These are phyloP conservation scores for Coprinopsis strossmayeri DNA, from an alignment of 768 basidiomycete genomes.

Conservation along the genomic window DNA sequence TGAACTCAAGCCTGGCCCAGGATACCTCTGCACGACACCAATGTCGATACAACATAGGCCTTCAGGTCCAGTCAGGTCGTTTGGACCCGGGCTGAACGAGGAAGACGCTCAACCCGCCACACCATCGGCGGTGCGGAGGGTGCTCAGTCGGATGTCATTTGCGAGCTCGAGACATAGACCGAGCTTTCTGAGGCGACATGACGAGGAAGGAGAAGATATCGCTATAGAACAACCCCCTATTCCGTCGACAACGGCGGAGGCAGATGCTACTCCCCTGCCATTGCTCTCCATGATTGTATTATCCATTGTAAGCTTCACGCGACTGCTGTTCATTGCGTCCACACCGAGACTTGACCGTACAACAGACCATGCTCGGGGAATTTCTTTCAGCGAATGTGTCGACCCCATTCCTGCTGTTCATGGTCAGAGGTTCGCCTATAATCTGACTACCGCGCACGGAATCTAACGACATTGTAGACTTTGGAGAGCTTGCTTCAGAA, in stretches of 20 bases:
- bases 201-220: slow-evolving; percentile 9
- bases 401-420: slow-evolving; percentile 88
- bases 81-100: slow-evolving; percentile 7
- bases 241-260: slow-evolving; percentile 64
- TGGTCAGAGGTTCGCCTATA: slow-evolving; percentile 68
- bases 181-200: slow-evolving; percentile 7
- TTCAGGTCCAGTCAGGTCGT: slow-evolving; percentile 11
- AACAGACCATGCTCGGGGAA: slow-evolving; percentile 91
- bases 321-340: slow-evolving; percentile 12
- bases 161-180: slow-evolving; percentile 8
- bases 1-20: no score
- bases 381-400: slow-evolving; percentile 91
- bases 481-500: slow-evolving; percentile 67
- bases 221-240: slow-evolving; percentile 55
- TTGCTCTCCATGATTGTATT: slow-evolving; percentile 85
- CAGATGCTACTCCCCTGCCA: slow-evolving; percentile 77
- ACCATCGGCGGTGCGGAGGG: slow-evolving; percentile 8
- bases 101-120: not conserved
- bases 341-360: slow-evolving; percentile 3
- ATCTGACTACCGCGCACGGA: slow-evolving; percentile 2
- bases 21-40: no score
- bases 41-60: slow-evolving; percentile 6
- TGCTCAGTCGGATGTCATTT: slow-evolving; percentile 13
- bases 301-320: slow-evolving; percentile 89
- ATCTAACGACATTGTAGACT: slow-evolving; percentile 35